Conservation (phyloP, 305 asterid species). For the Ajuga reptans region DNA sequence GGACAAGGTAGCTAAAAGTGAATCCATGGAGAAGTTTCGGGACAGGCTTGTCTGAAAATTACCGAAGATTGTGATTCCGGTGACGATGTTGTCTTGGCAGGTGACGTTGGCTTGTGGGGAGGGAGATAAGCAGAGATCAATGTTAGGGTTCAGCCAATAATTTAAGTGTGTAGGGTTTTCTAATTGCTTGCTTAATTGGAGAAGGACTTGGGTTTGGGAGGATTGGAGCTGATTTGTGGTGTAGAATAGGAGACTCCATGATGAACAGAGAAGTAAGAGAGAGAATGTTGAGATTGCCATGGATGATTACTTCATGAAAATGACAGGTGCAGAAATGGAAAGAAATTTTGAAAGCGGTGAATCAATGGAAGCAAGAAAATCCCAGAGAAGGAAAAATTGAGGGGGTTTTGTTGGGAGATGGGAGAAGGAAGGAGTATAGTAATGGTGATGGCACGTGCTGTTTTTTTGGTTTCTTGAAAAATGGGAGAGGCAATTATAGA, state of each 20-base stretch:
- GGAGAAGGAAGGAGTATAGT: not conserved
- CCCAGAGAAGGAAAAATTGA: not conserved
- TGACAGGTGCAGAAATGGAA: not conserved
- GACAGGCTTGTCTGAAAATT: conserved; percentile 36
- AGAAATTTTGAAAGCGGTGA: no score
- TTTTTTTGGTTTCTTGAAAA: conserved; percentile 27
- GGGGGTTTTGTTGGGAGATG: conserved; percentile 21
- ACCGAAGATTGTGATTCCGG: conserved; percentile 39
- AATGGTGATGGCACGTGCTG: conserved; percentile 25
- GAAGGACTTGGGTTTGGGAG: conserved; percentile 49
- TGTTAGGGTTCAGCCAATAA: conserved; percentile 25
- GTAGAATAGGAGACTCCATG: conserved; percentile 35
- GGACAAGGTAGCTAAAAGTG: conserved; percentile 48
- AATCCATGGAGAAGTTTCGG: conserved; percentile 51
- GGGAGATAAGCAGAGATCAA: conserved; percentile 39
- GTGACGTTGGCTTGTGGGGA: conserved; percentile 42
- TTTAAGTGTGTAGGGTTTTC: conserved; percentile 52
- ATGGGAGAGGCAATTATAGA: conserved; percentile 17
- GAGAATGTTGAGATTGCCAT: conserved; percentile 31
- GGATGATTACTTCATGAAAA: conserved; percentile 10
- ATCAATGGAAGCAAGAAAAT: no score
- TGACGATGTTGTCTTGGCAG: conserved; percentile 34
- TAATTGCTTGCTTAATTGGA: conserved; percentile 49
- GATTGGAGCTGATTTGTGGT: conserved; percentile 39
- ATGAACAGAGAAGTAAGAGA: conserved; percentile 22